Percentiles rank a stretch among this genome's conserved stretches.
These are phyloP conservation scores for Neofusicoccum sp. DNA, from an alignment of 2,329 filamentous ascomycete species.

Conservation along the genomic window DNA sequence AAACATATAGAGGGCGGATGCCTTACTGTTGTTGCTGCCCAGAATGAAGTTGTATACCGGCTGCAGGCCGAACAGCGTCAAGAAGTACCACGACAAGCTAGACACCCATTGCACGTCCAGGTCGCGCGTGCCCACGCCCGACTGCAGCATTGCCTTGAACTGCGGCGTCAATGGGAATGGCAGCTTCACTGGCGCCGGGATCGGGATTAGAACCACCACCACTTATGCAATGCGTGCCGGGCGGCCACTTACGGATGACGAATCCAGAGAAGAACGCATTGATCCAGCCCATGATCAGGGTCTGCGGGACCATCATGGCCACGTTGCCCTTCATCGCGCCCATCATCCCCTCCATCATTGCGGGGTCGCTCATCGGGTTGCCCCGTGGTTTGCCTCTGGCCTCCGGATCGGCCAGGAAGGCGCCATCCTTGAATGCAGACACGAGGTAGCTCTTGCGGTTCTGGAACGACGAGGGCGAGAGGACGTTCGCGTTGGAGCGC, in stretches of 20 bases:
- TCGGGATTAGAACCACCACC: not conserved
- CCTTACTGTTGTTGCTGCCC: conserved; percentile 89
- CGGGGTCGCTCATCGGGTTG: conserved; percentile 93
- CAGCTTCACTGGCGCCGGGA: conserved; percentile 69
- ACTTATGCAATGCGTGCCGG: not conserved
- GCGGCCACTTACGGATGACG: conserved; percentile 75
- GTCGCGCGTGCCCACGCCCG: conserved; percentile 90
- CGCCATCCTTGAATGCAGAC: conserved; percentile 77
- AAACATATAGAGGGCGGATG: not conserved
- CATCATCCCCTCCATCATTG: conserved; percentile 99
- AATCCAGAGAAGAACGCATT: conserved; percentile 99
- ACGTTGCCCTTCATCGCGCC: conserved; percentile 99
- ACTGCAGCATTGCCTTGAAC: conserved; percentile 99
- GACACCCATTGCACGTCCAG: conserved; percentile 99
- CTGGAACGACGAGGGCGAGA: conserved; percentile 76
- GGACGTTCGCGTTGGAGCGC: conserved; percentile 75
- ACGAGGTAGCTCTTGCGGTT: conserved; percentile 77
- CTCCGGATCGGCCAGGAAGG: conserved; percentile 86
- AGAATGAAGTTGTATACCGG: conserved; percentile 97
- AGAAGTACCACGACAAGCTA: conserved; percentile 97
- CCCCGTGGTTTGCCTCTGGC: conserved; percentile 80
- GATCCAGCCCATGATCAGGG: conserved; percentile 99
- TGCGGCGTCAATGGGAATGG: conserved; percentile 97
- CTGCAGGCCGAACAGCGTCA: conserved; percentile 94
- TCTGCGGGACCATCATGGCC: conserved; percentile 99